Base-by-base conservation (phyloP, 805 yeast species). In the Teunomyces barrocoloradensis region DNA sequence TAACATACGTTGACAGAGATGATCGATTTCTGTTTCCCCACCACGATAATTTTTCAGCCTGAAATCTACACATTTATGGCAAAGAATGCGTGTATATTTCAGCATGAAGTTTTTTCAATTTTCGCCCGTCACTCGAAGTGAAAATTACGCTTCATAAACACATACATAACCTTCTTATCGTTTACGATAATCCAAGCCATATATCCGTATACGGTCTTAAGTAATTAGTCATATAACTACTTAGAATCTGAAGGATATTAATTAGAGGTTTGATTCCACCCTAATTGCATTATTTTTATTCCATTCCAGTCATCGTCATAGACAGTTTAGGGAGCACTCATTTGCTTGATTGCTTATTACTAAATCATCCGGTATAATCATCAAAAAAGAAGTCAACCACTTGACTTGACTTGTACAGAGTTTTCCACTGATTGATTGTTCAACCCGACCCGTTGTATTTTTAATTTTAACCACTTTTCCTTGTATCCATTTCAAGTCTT, bases 281-380 rank as follows among this genome's bases (percentile, higher is more conserved):
- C 40, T 32, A 37, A n/a, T 23, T 37, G 40, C 40, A 37, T 37
- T 23, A 20, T 37, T 37, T 37, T 37, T 23, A 21, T 37, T 23
- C 40, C 28, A 21, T 37, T 23, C 28, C 5, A 11, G 12, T 17
- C 13, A 11, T n/a, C 15, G 40, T 37, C 40, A 23, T 23, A 21
- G 18, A 37, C 28, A 37, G 25, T 37, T 37, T 20, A 37, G 40
- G 40, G 40, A 51, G 67, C 65, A 64, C 66, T 64, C 69, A 63
- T 64, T 64, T 49, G 56, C 48, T 64, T 64, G 69, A 62, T 64
- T 63, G 67, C 63, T 39, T 36, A 47, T 27, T 27, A 20, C 40
- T 23, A 37, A 37, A 37, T 37, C 40, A 37, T 12, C 29, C 29
- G 18, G 40, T 21, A 20, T 15, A 37, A 21, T 23, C 44, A 13